These are phyloP conservation scores for Urtica urens DNA, from an alignment of 306 rosid genomes.

Conservation along the genomic window DNA sequence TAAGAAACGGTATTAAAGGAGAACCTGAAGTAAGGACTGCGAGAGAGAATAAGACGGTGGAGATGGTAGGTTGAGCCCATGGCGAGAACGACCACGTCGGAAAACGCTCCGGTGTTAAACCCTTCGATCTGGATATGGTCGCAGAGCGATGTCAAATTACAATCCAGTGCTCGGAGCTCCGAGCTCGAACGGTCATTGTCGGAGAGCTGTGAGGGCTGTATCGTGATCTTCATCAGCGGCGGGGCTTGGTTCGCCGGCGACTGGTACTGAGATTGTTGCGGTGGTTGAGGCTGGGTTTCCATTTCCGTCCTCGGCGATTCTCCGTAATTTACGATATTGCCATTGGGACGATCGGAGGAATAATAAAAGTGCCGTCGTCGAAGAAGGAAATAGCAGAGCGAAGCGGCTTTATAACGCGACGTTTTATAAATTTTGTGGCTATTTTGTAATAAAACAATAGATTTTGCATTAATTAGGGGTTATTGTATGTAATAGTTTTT, in stretches of 20 bases:
- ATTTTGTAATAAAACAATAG: not conserved
- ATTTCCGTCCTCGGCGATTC: slow-evolving; percentile 7
- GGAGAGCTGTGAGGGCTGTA: slow-evolving; percentile 52
- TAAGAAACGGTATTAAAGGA: not conserved
- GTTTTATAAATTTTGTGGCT: not conserved
- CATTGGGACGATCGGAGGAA: too few relatives aligned
- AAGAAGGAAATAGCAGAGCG: too few relatives aligned
- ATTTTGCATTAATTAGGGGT: too few relatives aligned
- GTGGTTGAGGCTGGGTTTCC: slow-evolving; percentile 26
- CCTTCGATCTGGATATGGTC: slow-evolving; percentile 92
- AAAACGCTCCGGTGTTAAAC: slow-evolving; percentile 75
- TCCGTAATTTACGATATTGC: too few relatives aligned
- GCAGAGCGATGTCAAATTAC: slow-evolving; percentile 89
- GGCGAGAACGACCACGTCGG: slow-evolving; percentile 73
- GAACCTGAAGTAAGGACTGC: slow-evolving; percentile 95
- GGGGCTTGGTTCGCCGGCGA: slow-evolving; percentile 39
- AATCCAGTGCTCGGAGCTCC: slow-evolving; percentile 73
- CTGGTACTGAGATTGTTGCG: slow-evolving; percentile 8
- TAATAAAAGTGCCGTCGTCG: too few relatives aligned
- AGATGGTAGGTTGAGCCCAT: slow-evolving; percentile 84
- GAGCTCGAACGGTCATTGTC: slow-evolving; percentile 52
- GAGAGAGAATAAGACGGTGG: slow-evolving; percentile 91
- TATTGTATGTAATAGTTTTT: too few relatives aligned
- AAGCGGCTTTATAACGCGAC: too few relatives aligned
- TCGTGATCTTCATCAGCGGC: slow-evolving; percentile 39